These are phyloP conservation scores for Acanthamoeba quina DNA, from an alignment of 208 protist genomes.

Conservation along the genomic window DNA sequence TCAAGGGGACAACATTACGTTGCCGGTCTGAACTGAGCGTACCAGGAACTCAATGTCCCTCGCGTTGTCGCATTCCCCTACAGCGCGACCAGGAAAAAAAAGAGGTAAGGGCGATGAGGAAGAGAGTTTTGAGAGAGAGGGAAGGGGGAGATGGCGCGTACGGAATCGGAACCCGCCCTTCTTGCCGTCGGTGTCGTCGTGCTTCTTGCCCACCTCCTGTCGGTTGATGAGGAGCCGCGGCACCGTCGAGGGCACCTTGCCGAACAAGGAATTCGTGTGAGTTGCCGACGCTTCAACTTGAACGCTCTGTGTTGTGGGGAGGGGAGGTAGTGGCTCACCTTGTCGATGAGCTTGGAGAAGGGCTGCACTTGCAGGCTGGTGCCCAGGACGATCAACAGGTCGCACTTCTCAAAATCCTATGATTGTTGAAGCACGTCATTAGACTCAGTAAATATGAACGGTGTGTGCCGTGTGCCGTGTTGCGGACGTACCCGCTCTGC, in stretches of 20 bases:
- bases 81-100: background rate
- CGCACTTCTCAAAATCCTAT: constrained; percentile 70
- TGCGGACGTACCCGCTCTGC: background rate
- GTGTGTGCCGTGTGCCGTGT: background rate
- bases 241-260: background rate
- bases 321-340: background rate
- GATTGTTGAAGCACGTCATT: background rate
- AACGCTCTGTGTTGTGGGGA: background rate
- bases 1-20: no score
- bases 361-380: constrained; percentile 87
- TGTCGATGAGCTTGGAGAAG: constrained; percentile 70
- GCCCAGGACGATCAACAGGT: constrained; percentile 87
- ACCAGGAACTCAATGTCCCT: constrained; percentile 56
- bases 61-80: constrained; percentile 22
- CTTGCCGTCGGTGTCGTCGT: background rate
- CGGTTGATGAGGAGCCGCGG: constrained; percentile 31
- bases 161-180: constrained; percentile 49
- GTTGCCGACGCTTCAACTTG: background rate
- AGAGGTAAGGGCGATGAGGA: background rate
- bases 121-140: background rate
- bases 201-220: constrained; percentile 39
- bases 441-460: background rate
- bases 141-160: background rate
- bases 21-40: no score
- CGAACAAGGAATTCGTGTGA: background rate